Evolutionary conservation across 2,329 filamentous ascomycete species (phyloP).

Genomic region (Ceratocystis lukuohia): DNA sequence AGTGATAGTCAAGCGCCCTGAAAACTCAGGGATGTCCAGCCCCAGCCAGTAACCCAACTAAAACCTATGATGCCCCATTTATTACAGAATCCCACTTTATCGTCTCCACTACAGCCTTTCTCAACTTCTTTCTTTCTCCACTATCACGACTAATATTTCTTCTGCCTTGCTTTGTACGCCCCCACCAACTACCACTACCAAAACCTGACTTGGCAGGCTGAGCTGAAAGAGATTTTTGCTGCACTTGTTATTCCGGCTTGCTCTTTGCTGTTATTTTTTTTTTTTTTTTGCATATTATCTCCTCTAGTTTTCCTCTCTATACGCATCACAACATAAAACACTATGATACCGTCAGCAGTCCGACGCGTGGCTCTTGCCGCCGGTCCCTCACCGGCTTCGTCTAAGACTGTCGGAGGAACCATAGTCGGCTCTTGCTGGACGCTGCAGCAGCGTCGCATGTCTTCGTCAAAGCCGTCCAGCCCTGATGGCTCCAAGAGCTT

Average conservation of each 20-base stretch:
- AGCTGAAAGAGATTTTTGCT: constrained; percentile 17
- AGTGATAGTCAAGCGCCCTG: neutral
- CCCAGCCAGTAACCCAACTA: too few species aligned
- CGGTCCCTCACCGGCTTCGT: constrained; percentile 19
- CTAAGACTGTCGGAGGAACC: constrained; percentile 31
- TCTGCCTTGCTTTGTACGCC: constrained; percentile 7
- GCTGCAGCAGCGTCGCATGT: constrained; percentile 41
- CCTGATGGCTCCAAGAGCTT: constrained; percentile 40
- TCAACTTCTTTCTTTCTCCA: constrained; percentile 17
- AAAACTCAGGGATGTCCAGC: neutral
- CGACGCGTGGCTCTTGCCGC: constrained; percentile 36
- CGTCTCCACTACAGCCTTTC: constrained; percentile 8
- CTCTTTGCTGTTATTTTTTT: neutral
- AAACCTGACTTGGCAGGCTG: constrained; percentile 2
- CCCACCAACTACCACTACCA: neutral
- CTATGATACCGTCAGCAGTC: constrained; percentile 43
- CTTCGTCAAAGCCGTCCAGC: constrained; percentile 49
- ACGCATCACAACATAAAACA: constrained; percentile 19
- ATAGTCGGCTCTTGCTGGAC: constrained; percentile 27
- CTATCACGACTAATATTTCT: constrained; percentile 17
- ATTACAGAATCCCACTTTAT: neutral
- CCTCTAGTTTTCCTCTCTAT: constrained; percentile 18
- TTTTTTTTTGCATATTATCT: neutral
- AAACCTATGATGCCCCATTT: too few species aligned
- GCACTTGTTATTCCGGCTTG: neutral